Conservation (phyloP, 108 stramenopile genomes). For the Nannochloropsis granulata region DNA sequence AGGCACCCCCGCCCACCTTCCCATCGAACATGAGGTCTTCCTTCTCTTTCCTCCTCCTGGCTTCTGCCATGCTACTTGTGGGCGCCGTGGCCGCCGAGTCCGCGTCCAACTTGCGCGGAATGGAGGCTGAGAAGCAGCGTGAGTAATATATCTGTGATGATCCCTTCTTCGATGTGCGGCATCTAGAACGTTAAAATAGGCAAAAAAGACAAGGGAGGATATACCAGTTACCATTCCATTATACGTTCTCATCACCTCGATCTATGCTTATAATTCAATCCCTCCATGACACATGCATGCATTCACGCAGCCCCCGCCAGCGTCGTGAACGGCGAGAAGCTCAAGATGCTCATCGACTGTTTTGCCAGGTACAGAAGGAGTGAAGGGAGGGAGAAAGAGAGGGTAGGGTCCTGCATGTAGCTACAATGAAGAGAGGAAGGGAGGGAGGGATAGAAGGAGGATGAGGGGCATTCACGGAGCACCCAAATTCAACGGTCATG, state of each 20-base stretch:
- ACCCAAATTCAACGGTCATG: neutral
- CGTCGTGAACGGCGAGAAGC: neutral
- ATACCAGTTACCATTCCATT: no score
- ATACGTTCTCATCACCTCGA: no score
- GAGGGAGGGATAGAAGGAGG: neutral
- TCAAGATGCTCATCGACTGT: neutral
- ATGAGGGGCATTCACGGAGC: neutral
- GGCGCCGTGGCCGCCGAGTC: neutral
- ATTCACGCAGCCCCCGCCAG: no score
- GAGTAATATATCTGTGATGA: neutral
- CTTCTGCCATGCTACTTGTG: neutral
- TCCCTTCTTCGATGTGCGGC: no score
- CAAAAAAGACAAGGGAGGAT: neutral
- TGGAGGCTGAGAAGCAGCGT: neutral
- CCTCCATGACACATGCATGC: no score
- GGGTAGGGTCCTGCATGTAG: no score
- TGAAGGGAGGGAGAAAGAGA: neutral
- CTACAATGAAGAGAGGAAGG: neutral
- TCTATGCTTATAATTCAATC: no score
- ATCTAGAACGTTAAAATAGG: no score
- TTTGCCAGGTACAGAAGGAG: neutral
- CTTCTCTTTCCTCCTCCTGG: neutral
- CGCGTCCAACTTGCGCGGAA: neutral
- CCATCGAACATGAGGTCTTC: neutral
- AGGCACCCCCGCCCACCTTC: neutral